Base-by-base conservation (phyloP, 768 basidiomycete genomes). In the Auricularia heimuer region DNA sequence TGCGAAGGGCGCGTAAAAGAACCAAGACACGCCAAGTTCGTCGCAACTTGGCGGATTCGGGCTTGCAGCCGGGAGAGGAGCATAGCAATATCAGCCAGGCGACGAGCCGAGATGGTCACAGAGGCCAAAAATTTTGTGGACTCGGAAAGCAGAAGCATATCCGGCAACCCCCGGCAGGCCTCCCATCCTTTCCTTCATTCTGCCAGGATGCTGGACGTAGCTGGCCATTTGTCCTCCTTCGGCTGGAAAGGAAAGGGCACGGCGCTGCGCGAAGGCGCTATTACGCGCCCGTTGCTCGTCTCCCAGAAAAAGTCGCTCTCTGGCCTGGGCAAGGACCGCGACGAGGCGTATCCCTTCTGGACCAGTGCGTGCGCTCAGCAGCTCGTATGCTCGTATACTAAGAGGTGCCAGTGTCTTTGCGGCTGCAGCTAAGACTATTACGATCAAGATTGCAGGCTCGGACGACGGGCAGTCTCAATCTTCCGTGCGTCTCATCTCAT, bases 281-380 rank as follows among this genome's bases (percentile, higher is more conserved):
- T 94, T 45, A 80, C 79, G 21, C 81, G 84, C 6, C 94, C 94
- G 1, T 76, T 98, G 37, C 82, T 87, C 4, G 83, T 94, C 47
- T 81, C 88, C 1, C 89, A 90, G 73, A 97, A 97, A 79, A 88
- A 87, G 76, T 91, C 82, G 3, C 79, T 95, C n/a, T 78, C 84
- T 10, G 94, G 94, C 2, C 75, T 98, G 65, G 94, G 94, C 64
- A 94, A 93, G 73, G 92, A 98, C 74, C 83, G 94, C 68, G 94
- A 96, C 71, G 94, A 95, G 70, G 92, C 93, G 0, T 94, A 94
- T 73, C 94, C 94, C 62, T 98, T 98, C 82, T 98, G 94, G 94
- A 98, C 74, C 93, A 97, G 94, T 96, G 70, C 75, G 91, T 82
- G 58, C 62, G 21, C 61, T 62, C 8, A 8, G 54, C 61, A 35